phyloP scores from a whole-genome alignment of 1,284 basidiomycete species.

The Mycena citricolor region DNA sequence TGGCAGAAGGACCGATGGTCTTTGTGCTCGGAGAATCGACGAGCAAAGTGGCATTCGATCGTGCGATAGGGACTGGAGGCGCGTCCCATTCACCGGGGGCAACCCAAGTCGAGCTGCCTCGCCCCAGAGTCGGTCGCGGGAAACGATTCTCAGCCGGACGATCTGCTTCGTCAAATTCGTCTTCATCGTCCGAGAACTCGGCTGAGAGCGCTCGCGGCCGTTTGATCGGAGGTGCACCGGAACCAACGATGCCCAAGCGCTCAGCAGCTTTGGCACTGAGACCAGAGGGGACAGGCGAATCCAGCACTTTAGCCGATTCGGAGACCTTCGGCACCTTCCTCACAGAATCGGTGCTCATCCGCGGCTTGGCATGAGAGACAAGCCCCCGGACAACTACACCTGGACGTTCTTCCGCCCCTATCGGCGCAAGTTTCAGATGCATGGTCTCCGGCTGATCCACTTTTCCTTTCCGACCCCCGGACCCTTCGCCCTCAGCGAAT shows the following conservation, averaged over 20 bases:
- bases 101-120: conserved; percentile 4
- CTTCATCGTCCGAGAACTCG: neutral
- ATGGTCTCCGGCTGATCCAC: conserved; percentile 41
- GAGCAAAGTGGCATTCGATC: neutral
- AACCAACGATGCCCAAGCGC: conserved; percentile 26
- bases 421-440: conserved; percentile 57
- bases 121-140: neutral
- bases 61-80: neutral
- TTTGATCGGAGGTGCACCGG: conserved; percentile 16
- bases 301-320: conserved; percentile 11
- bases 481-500: conserved; percentile 38
- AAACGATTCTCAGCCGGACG: neutral
- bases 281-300: conserved; percentile 28
- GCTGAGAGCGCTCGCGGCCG: conserved; percentile 27
- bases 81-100: conserved; percentile 5
- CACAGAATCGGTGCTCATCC: conserved; percentile 38
- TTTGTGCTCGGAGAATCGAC: conserved; percentile 1
- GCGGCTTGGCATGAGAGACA: too few species aligned
- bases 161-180: conserved; percentile 1
- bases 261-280: conserved; percentile 33
- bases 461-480: conserved; percentile 22
- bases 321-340: conserved; percentile 25
- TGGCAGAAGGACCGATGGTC: conserved; percentile 1
- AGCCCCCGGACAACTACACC: neutral
- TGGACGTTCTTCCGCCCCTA: conserved; percentile 27